A percentile compares a stretch with the other conserved stretches of the same genome.
Conservation (phyloP, 2,329 filamentous ascomycete genomes). For the Scedosporium apiospermum region DNA sequence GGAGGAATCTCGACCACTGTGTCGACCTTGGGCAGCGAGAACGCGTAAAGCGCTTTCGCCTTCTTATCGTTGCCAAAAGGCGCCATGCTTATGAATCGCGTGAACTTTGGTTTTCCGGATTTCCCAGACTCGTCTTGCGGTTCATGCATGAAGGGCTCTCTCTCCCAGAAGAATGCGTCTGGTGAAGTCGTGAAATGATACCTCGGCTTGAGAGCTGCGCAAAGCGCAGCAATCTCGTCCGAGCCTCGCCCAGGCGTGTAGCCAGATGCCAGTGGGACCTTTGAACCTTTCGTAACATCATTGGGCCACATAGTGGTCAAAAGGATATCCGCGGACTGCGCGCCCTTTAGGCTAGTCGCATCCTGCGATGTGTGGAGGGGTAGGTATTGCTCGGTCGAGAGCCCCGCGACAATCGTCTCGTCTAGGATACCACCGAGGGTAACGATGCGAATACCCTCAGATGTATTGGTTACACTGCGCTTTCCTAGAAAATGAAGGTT, state of each 20-base stretch:
- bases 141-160: constrained; percentile 81
- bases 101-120: constrained; percentile 36
- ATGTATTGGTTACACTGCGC: constrained; percentile 77
- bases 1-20: constrained; percentile 50
- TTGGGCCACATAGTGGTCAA: constrained; percentile 82
- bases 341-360: constrained; percentile 64
- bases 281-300: constrained; percentile 60
- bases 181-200: constrained; percentile 77
- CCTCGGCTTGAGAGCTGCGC: constrained; percentile 69
- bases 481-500: constrained; percentile 89
- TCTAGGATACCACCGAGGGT: constrained; percentile 69
- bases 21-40: constrained; percentile 58
- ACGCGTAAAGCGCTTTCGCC: constrained; percentile 74
- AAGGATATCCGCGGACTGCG: constrained; percentile 74
- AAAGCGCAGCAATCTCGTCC: constrained; percentile 70
- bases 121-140: constrained; percentile 24
- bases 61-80: constrained; percentile 66
- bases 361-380: constrained; percentile 72
- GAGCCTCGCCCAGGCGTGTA: constrained; percentile 26
- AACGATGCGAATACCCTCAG: constrained; percentile 82
- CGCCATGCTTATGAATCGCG: constrained; percentile 85
- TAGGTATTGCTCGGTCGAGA: constrained; percentile 63
- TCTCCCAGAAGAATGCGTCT: constrained; percentile 65
- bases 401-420: constrained; percentile 46
- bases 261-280: constrained; percentile 34